Percentiles rank a stretch among this genome's conserved stretches.
phyloP scores from a whole-genome alignment of 108 stramenopile species.

The Pseudonitzschia pungens region DNA sequence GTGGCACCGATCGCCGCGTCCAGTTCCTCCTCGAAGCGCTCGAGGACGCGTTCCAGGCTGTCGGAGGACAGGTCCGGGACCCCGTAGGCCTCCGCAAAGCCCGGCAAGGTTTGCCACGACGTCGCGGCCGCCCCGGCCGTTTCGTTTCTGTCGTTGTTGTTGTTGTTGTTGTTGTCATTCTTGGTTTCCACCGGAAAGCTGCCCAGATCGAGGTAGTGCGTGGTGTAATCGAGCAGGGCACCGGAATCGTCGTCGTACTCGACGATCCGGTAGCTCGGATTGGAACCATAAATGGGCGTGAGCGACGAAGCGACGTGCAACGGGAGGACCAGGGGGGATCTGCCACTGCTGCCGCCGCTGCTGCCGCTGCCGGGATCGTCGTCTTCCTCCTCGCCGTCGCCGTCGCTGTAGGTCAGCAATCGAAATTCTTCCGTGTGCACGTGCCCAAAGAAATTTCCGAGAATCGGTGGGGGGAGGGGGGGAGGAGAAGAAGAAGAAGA shows the following conservation, averaged over 20 bases:
- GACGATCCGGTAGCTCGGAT: slow-evolving; percentile 65
- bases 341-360: background rate
- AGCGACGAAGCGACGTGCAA: slow-evolving; percentile 52
- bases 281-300: slow-evolving; percentile 64
- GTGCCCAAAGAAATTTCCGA: slow-evolving; percentile 70
- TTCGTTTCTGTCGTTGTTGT: background rate
- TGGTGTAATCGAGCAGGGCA: slow-evolving; percentile 32
- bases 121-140: background rate
- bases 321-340: slow-evolving; percentile 20
- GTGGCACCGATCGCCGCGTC: background rate
- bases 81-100: slow-evolving; percentile 6
- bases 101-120: background rate
- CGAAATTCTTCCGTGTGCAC: slow-evolving; percentile 78
- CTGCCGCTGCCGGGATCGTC: background rate
- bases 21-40: background rate
- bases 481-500: too few relatives aligned
- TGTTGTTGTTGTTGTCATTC: background rate
- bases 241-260: slow-evolving; percentile 31
- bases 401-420: slow-evolving; percentile 27
- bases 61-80: slow-evolving; percentile 1
- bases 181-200: background rate
- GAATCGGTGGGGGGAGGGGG: slow-evolving; percentile 35
- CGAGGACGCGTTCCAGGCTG: background rate
- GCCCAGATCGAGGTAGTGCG: slow-evolving; percentile 29
- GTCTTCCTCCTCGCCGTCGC: background rate